A percentile compares a stretch with the other conserved stretches of the same genome.
phyloP scores from a whole-genome alignment of 1,284 basidiomycete species.

The Omphalotus olearius region DNA sequence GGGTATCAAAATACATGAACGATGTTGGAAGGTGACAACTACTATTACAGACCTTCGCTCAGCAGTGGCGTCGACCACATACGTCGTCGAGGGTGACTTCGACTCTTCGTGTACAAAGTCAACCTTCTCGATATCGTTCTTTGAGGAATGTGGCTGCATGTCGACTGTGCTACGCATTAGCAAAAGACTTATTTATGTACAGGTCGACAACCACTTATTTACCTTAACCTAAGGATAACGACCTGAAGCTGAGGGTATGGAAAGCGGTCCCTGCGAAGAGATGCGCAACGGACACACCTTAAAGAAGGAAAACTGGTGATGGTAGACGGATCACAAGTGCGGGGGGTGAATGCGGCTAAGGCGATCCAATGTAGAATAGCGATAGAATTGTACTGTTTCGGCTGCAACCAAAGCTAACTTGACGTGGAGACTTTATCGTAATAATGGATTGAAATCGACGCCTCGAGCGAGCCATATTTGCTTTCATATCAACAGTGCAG shows the following conservation, averaged over 20 bases:
- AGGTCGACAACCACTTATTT: too few relatives aligned
- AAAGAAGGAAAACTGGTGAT: background rate
- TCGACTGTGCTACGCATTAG: background rate
- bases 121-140: background rate
- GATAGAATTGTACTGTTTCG: too few relatives aligned
- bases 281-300: background rate
- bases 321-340: too few relatives aligned
- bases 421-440: too few relatives aligned
- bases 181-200: background rate
- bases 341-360: too few relatives aligned
- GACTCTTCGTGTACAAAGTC: constrained; percentile 2
- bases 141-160: too few relatives aligned
- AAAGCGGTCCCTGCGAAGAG: background rate
- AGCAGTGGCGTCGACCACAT: constrained; percentile 3
- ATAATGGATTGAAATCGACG: too few relatives aligned
- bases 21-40: background rate
- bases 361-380: too few relatives aligned
- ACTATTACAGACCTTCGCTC: constrained; percentile 3
- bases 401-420: too few relatives aligned
- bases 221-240: too few relatives aligned
- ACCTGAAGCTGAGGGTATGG: background rate
- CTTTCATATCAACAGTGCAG: too few relatives aligned
- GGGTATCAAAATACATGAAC: background rate
- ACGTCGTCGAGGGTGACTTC: background rate
- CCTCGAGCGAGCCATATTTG: too few relatives aligned